Base-by-base conservation (phyloP, 257 asterid species). In the Eucommia ulmoides region DNA sequence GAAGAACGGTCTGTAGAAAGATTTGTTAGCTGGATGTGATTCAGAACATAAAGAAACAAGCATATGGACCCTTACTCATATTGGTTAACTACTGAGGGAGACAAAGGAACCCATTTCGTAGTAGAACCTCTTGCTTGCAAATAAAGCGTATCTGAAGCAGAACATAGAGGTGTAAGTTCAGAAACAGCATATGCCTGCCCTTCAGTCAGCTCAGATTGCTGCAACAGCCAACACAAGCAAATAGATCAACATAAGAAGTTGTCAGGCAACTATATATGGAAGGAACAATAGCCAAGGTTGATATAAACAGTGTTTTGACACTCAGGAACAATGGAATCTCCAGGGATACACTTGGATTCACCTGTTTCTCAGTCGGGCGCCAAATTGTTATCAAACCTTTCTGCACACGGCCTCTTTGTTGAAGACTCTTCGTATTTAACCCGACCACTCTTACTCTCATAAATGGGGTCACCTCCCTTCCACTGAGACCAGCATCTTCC, bases 301-400 rank as follows among this genome's bases (percentile, higher is more conserved):
- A 54, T 5, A 56, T 20, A n/a, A n/a, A n/a, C n/a, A n/a, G n/a
- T n/a, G n/a, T n/a, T n/a, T n/a, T n/a, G n/a, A 35, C 53, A 59
- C 54, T 24, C 26, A 33, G 11, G 33, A 52, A 24, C n/a, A n/a
- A n/a, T n/a, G 38, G 56, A 45, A 49, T 35, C 49, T 26, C 52
- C 42, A 33, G 49, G 60, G 56, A 54, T 23, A 33, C 38, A 9
- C 41, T 20, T 26, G 19, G 42, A 20, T 33, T 58, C 58, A 91
- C 99, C 95, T 83, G 95, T 50, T 83, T 77, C 74, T 75, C 85
- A 20, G 94, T 83, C 33, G 99, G 99, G 56, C 74, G 73, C 99
- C 99, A 91, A 54, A 91, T 75, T n/a, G 95, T 86, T 56, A 91
- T 75, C 68, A 91, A 59, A 69, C 99, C 99, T 59, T 66, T 70